A percentile compares a stretch with the other conserved stretches of the same genome.
Evolutionary conservation across 2,329 filamentous ascomycete species (phyloP).

Genomic region (Fusarium multiceps): DNA sequence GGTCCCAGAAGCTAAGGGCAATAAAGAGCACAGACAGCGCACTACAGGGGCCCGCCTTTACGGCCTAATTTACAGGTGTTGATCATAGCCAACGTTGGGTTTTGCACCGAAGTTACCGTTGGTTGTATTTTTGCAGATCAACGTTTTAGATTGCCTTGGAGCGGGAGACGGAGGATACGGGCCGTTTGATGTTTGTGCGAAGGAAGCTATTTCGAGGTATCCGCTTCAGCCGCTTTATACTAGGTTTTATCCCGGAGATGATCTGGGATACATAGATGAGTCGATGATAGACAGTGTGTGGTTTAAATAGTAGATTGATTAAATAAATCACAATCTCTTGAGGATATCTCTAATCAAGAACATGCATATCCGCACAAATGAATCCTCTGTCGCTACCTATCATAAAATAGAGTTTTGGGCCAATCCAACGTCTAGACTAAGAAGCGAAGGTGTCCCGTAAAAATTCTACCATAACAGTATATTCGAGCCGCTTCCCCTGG

Average conservation of each 20-base stretch:
- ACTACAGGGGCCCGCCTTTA: neutral
- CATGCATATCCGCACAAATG: neutral
- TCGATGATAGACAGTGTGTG: neutral
- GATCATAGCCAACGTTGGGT: neutral
- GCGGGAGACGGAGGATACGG: neutral
- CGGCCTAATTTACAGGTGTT: neutral
- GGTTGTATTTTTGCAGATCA: neutral
- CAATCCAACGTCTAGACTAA: neutral
- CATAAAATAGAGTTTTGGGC: neutral
- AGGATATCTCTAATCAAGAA: neutral
- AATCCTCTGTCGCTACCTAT: too few relatives aligned
- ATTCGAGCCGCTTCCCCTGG: neutral
- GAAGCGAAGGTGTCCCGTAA: neutral
- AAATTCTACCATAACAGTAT: neutral
- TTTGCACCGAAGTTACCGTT: neutral
- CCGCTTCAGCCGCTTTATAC: neutral
- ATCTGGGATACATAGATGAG: too few relatives aligned
- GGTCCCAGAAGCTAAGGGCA: neutral
- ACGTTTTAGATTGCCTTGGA: neutral
- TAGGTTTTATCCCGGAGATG: neutral
- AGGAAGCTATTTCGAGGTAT: neutral
- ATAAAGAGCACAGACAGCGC: neutral
- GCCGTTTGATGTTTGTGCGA: neutral
- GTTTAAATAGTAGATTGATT: neutral
- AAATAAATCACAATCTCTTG: too few relatives aligned